Evolutionary conservation across 1,284 basidiomycete genomes (phyloP), one percentile per base, ranked within the genome.

Genomic region (Limonomyces culmigenus): DNA sequence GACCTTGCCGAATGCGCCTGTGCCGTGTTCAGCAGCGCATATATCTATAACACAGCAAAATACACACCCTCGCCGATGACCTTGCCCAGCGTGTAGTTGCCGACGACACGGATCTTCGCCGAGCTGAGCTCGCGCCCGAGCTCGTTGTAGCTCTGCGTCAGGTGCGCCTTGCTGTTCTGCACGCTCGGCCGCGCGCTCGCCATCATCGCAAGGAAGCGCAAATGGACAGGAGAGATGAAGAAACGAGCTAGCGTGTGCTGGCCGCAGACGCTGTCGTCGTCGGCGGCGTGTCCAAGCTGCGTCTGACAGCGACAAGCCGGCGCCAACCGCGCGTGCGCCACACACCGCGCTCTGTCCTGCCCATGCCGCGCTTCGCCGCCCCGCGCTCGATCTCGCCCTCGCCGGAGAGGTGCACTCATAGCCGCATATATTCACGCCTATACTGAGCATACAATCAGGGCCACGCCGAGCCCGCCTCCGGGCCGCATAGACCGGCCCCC

Each of bases 81-180:
- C 53, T 83, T 81, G 33, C 93, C 91, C 3, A 97, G 67, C 15
- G 89, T 96, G 54, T 97, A 97, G 49, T 92, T 92, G 38, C 93
- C 92, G 25, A 97, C 77, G 16, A 93, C 84, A 47, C 81, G 80
- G 43, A 97, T 69, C 59, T 84, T 87, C 43, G 73, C 71, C 11
- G 85, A 88, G 13, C 84, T 78, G 19, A 98, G 74, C 56, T 97
- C 93, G 58, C 81, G 91, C 40, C 91, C 91, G 6, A 98, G 73
- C 60, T 95, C 89, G 58, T 92, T 89, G 62, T 98, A 98, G 39
- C 93, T 95, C 50, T 74, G 84, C 44, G 84, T 79, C 49, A 98
- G 84, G 59, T 91, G 74, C 27, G 80, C 80, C 56, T 77, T 81
- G 54, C 76, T 66, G 54, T 84, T 84, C 58, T 81, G 75, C 33